phyloP scores from a whole-genome alignment of 257 asterid species.

The Fraxinus cuspidata region DNA sequence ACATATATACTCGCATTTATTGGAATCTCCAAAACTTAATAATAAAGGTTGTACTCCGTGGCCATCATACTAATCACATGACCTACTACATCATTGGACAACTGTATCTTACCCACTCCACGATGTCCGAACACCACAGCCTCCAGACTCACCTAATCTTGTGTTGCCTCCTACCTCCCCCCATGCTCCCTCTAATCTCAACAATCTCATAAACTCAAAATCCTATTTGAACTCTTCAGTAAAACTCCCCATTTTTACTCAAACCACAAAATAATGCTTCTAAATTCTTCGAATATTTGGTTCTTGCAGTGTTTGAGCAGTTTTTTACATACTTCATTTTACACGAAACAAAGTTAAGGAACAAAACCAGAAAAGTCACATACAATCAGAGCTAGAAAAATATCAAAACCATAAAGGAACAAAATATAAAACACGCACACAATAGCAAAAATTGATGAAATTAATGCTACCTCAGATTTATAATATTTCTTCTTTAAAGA shows the following conservation, averaged over 20 bases:
- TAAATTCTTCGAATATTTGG: slow-evolving; percentile 12
- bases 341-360: too few relatives aligned
- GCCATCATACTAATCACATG: slow-evolving; percentile 44
- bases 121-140: slow-evolving; percentile 11
- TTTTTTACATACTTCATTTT: too few relatives aligned
- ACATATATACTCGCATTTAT: too few relatives aligned
- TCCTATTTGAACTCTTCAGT: slow-evolving; percentile 1
- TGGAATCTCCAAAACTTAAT: slow-evolving; percentile 8
- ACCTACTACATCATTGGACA: slow-evolving; percentile 70
- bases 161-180: slow-evolving; percentile 62
- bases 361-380: too few relatives aligned
- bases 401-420: too few relatives aligned
- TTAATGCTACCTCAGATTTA: too few relatives aligned
- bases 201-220: slow-evolving; percentile 35
- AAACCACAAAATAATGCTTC: slow-evolving; percentile 34
- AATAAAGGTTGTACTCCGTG: slow-evolving; percentile 43
- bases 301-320: slow-evolving; percentile 25
- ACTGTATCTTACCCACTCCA: slow-evolving; percentile 34
- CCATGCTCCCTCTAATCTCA: slow-evolving; percentile 57
- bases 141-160: slow-evolving; percentile 47
- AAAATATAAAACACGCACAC: too few relatives aligned
- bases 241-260: neutral
- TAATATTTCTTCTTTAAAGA: too few relatives aligned
- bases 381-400: too few relatives aligned
- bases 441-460: too few relatives aligned